Base-by-base conservation (phyloP, 495 filamentous ascomycete species). In the Chaetomium cochliodes region DNA sequence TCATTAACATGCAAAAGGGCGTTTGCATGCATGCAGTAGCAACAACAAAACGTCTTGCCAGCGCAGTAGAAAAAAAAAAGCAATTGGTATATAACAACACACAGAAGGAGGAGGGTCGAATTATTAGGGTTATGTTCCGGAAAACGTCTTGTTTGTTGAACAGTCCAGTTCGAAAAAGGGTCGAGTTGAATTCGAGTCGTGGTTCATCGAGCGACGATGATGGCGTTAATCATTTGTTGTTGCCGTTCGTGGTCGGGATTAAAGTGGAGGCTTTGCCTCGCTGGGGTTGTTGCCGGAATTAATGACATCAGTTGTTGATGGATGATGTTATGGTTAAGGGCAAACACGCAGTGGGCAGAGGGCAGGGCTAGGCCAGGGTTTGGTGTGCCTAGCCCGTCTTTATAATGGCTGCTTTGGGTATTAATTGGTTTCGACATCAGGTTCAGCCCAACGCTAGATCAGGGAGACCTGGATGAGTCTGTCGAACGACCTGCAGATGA, bases 401-500 rank as follows among this genome's bases (percentile, higher is more conserved):
- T 25, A 39, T 18, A 13, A 16, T 25, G 18, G 18, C 53, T 55
- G 51, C 25, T 26, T 55, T 22, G 28, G 28, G 28, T 37, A 57
- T 42, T 57, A 57, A 15, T 13, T 58, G 11, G 5, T 25, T 58
- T 26, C 6, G 33, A 58, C 5, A 23, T n/a, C 39, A 46, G 55
- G 16, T 46, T n/a, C 20, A 26, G 11, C 16, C 11, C 28, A 1
- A 22, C 4, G 22, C 8, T 1, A 9, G 20, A 22, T 62, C 51
- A 62, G 22, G 60, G 51, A 22, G 25, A 62, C 8, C 60, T 46
- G 18, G 50, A 46, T n/a, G 54, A 63, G 41, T 63, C 64, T 16
- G 64, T 63, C 28, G 67, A 69, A 16, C 59, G 52, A 16, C 64
- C 61, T 8, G 61, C 64, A 1, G 52, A 50, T 16, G 64, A 63